These are phyloP conservation scores for Phoma sp. DNA, from an alignment of 2,329 filamentous ascomycete species.

Conservation along the genomic window DNA sequence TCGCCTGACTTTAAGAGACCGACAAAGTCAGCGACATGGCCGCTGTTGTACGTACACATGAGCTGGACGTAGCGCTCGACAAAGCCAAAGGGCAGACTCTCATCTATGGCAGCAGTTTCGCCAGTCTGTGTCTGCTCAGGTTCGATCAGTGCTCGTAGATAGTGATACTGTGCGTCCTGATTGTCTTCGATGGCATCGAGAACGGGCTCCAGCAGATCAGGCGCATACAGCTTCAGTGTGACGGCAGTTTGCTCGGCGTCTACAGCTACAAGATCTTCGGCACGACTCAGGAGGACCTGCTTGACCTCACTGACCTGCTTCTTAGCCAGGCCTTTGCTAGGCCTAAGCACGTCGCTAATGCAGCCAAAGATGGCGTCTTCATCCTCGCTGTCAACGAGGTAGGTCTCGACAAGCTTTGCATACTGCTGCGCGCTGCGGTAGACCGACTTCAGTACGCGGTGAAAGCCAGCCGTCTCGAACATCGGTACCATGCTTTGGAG, in stretches of 20 bases:
- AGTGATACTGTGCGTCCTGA: slow-evolving; percentile 73
- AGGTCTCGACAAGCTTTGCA: slow-evolving; percentile 76
- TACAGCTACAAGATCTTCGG: slow-evolving; percentile 70
- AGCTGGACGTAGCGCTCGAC: slow-evolving; percentile 86
- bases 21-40: slow-evolving; percentile 85
- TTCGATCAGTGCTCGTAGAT: slow-evolving; percentile 78
- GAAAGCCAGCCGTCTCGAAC: slow-evolving; percentile 82
- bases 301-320: slow-evolving; percentile 78
- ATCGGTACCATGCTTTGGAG: slow-evolving; percentile 75
- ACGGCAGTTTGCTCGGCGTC: slow-evolving; percentile 70
- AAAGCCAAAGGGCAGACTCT: slow-evolving; percentile 61
- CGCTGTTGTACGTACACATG: slow-evolving; percentile 84
- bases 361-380: slow-evolving; percentile 78
- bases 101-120: slow-evolving; percentile 14
- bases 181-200: slow-evolving; percentile 67
- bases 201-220: slow-evolving; percentile 70
- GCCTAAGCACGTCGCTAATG: slow-evolving; percentile 74
- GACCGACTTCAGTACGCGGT: slow-evolving; percentile 87
- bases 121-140: slow-evolving; percentile 46
- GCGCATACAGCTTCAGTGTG: slow-evolving; percentile 66
- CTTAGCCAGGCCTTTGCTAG: slow-evolving; percentile 66
- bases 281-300: slow-evolving; percentile 68
- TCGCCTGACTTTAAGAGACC: slow-evolving; percentile 77
- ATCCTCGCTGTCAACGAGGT: slow-evolving; percentile 84
- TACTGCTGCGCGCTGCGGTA: slow-evolving; percentile 83